These are phyloP conservation scores for Chimonanthus salicifolius DNA, from an alignment of 164 flowering plant species.

Conservation along the genomic window DNA sequence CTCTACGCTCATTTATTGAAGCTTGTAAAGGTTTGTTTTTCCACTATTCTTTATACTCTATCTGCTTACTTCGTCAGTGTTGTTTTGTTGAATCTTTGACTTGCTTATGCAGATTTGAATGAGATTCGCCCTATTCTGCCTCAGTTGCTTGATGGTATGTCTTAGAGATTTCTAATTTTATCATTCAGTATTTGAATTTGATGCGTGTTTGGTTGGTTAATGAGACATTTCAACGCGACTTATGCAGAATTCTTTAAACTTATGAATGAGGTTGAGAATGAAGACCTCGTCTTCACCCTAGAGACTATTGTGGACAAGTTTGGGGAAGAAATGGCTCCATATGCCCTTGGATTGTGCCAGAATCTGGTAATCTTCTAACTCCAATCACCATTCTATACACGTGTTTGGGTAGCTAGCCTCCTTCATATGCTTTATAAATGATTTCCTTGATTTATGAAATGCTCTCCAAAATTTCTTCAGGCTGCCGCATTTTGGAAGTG, in stretches of 20 bases:
- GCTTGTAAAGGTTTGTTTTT: conserved; percentile 72
- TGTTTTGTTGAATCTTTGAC: not conserved
- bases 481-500: conserved; percentile 99
- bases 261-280: conserved; percentile 99
- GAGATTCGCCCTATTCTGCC: conserved; percentile 99
- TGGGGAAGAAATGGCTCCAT: conserved; percentile 99
- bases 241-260: conserved; percentile 88
- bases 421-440: not conserved
- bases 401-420: not conserved
- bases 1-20: conserved; percentile 91
- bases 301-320: conserved; percentile 99
- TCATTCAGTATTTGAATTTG: not conserved
- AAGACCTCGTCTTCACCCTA: conserved; percentile 94
- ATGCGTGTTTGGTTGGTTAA: not conserved
- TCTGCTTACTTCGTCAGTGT: not conserved
- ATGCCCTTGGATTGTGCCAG: conserved; percentile 95
- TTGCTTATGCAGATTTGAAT: conserved; percentile 57
- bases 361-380: conserved; percentile 59
- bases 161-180: not conserved
- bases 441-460: not conserved
- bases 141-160: conserved; percentile 90
- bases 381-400: not conserved
- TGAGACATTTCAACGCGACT: not conserved
- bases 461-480: conserved; percentile 26
- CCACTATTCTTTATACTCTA: not conserved